Base-by-base conservation (phyloP, 2,329 filamentous ascomycete species). In the Alternaria dauci region DNA sequence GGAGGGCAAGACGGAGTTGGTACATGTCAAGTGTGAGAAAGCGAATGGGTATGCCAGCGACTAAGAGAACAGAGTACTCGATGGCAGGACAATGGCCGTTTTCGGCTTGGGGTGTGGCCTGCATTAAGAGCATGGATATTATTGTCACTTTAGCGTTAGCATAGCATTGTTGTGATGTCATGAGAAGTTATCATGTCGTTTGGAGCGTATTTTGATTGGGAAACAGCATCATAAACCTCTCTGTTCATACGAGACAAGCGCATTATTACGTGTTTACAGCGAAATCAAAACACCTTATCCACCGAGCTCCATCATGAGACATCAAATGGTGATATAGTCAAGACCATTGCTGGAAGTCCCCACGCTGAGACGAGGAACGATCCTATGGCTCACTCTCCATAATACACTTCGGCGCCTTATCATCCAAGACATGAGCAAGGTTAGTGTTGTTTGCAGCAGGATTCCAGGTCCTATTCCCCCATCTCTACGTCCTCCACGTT, bases 1-100 rank as follows among this genome's bases (percentile, higher is more conserved):
- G 8, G 61, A 41, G 76, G 83, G 63, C 74, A 66, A 72, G 62
- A 68, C 67, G 20, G 65, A 70, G 20, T 62, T 75, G 55, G 73
- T 79, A 11, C 73, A 76, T 48, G 81, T 83, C 8, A 73, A 74
- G 41, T 83, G 82, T 62, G 76, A 78, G 55, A 58, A 53, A 26
- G 60, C 62, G 44, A 54, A 52, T 5, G 70, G 70, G 6, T 72
- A 69, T 61, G 66, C 64, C 26, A 46, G 55, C 42, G 68, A 70
- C 14, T 70, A 69, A 50, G 20, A 20, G 8, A n/a, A 16, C 3
- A 38, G 4, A 20, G 32, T 14, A 25, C 32, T 12, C n/a, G n/a
- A 23, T n/a, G 32, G 5, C n/a, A 34, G 2, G 16, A 25, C 25
- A 38, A 16, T 1, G 20, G 46, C 20, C 32, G 23, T 50, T 38